Evolutionary conservation across 2,329 filamentous ascomycete genomes (phyloP).

Genomic region (Scedosporium aurantiacum): DNA sequence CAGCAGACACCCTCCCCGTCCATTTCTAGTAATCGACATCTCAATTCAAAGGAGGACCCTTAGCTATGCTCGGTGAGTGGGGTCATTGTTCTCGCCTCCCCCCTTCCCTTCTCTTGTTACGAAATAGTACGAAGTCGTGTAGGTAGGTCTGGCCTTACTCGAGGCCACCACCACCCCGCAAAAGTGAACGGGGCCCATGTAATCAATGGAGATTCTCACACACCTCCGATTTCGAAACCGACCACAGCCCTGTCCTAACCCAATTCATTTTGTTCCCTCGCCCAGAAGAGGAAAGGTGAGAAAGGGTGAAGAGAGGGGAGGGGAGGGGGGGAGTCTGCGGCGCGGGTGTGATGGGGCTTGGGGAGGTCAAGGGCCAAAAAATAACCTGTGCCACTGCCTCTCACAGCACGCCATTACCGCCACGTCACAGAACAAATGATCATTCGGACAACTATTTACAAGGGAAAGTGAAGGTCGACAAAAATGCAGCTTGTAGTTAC

Average conservation of each 20-base stretch:
- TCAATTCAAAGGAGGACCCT: neutral
- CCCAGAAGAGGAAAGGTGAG: neutral
- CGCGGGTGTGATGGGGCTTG: constrained; percentile 11
- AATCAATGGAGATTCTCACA: neutral
- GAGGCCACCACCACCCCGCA: neutral
- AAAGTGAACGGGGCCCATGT: neutral
- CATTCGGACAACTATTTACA: neutral
- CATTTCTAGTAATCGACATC: too few relatives aligned
- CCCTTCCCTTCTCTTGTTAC: neutral
- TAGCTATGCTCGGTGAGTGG: neutral
- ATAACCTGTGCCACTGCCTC: neutral
- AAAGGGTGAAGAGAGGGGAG: constrained; percentile 11
- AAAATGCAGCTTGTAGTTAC: neutral
- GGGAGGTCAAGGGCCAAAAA: constrained; percentile 1
- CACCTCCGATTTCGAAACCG: neutral
- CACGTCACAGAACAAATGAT: neutral
- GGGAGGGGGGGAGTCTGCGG: constrained; percentile 2
- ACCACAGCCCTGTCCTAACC: neutral
- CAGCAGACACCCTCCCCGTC: neutral
- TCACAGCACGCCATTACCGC: neutral
- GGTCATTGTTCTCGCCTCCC: neutral
- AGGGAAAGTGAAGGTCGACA: neutral
- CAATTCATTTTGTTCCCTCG: neutral
- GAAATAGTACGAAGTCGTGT: neutral
- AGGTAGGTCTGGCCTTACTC: too few relatives aligned